phyloP scores from a whole-genome alignment of 768 basidiomycete species.

The Gloeopeniophorella convolvens region DNA sequence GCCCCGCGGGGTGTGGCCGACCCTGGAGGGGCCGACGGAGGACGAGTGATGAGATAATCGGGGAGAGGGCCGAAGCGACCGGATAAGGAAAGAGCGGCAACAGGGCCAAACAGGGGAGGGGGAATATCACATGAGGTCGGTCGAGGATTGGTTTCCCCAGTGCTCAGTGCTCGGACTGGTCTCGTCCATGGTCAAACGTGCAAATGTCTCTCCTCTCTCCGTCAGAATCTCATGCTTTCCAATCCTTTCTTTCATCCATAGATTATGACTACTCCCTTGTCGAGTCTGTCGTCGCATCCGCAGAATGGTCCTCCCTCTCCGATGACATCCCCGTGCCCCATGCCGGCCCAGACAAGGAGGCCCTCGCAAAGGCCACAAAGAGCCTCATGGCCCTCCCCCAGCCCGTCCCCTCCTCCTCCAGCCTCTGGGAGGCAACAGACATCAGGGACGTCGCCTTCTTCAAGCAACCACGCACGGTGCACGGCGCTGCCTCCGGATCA shows the following conservation, averaged over 20 bases:
- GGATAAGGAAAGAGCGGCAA: not conserved
- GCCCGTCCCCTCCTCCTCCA: slow-evolving; percentile 2
- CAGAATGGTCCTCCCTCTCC: slow-evolving; percentile 22
- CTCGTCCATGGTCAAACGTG: slow-evolving; percentile 14
- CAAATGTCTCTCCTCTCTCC: slow-evolving; percentile 20
- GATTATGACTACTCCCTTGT: slow-evolving; percentile 21
- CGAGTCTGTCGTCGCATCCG: slow-evolving; percentile 18
- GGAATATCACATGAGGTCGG: slow-evolving; percentile 19
- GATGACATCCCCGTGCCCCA: slow-evolving; percentile 46
- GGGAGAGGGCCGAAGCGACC: not conserved
- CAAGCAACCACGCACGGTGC: slow-evolving; percentile 13
- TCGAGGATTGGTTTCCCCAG: not conserved
- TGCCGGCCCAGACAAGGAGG: slow-evolving; percentile 41
- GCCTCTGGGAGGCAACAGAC: slow-evolving; percentile 33
- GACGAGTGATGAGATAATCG: not conserved
- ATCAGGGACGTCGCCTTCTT: slow-evolving; percentile 22
- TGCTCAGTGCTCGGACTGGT: slow-evolving; percentile 6
- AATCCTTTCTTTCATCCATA: slow-evolving; percentile 22
- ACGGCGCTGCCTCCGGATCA: slow-evolving; percentile 10
- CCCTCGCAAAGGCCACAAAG: slow-evolving; percentile 72
- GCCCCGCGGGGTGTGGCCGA: not conserved
- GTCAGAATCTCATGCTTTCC: slow-evolving; percentile 22
- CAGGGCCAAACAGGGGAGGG: slow-evolving; percentile 6
- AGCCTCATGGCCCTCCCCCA: slow-evolving; percentile 71
- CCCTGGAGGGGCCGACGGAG: not conserved